A percentile compares a stretch with the other conserved stretches of the same genome.
phyloP scores from a whole-genome alignment of 306 rosid species.

The Malus sylvestris region DNA sequence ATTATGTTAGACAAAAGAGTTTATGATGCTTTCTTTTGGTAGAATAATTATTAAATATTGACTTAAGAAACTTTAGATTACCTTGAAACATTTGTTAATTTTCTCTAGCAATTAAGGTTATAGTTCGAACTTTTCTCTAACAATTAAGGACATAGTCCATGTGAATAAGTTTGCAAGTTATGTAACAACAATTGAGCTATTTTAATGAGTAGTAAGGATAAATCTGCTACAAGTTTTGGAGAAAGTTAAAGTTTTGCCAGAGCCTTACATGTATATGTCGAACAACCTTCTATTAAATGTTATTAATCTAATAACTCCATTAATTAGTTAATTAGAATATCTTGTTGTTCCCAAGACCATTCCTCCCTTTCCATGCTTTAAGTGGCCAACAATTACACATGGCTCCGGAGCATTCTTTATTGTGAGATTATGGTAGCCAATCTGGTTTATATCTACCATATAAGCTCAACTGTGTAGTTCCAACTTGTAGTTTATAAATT shows the following conservation, averaged over 20 bases:
- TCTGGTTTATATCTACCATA: neutral
- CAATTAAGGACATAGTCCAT: neutral
- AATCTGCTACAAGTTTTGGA: neutral
- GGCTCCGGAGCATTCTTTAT: conserved; percentile 1
- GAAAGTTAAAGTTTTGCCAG: neutral
- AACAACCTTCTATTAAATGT: neutral
- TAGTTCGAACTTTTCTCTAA: too few relatives aligned
- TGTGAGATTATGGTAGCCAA: neutral
- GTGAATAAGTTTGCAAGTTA: neutral
- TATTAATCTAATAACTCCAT: conserved; percentile 10
- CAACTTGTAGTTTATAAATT: neutral
- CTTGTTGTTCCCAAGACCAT: neutral
- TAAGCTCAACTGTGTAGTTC: neutral
- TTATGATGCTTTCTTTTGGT: neutral
- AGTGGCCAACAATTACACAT: conserved; percentile 25
- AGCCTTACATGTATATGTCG: neutral
- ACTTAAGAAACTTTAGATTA: neutral
- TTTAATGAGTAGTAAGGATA: neutral
- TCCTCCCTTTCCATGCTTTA: neutral
- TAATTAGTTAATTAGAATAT: neutral
- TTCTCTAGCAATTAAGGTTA: neutral
- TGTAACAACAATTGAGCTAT: neutral
- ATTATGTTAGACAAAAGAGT: neutral
- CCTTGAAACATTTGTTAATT: neutral
- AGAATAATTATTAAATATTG: neutral